Percentiles rank a stretch among this genome's conserved stretches.
Evolutionary conservation across 23 red algal genomes (phyloP).

Genomic region (Gracilaria domingensis): DNA sequence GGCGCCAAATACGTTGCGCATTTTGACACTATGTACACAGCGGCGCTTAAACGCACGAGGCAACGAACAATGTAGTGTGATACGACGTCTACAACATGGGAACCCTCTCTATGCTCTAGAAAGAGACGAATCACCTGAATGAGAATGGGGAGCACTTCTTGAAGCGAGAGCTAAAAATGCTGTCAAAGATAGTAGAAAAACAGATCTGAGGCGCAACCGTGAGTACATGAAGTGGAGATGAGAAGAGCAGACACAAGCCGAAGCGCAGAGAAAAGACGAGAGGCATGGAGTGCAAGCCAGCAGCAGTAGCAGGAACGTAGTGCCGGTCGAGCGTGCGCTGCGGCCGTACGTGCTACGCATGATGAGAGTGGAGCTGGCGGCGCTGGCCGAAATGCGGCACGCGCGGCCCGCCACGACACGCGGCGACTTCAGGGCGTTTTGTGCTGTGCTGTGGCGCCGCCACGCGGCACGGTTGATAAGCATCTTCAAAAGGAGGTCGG

Average conservation of each 20-base stretch:
- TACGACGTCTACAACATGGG: no score
- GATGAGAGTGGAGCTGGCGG: not conserved
- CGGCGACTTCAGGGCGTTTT: not conserved
- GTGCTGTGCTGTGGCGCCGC: not conserved
- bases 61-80: no score
- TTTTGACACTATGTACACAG: no score
- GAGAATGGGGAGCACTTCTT: not conserved
- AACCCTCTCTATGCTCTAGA: no score
- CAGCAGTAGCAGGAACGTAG: not conserved
- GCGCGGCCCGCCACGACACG: not conserved
- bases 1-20: no score
- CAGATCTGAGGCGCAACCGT: not conserved
- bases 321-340: not conserved
- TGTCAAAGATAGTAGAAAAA: not conserved
- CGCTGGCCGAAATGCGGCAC: not conserved
- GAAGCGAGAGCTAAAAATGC: not conserved
- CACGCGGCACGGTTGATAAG: not conserved
- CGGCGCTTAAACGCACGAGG: no score
- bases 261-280: not conserved
- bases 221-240: not conserved
- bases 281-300: not conserved
- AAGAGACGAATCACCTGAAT: not conserved
- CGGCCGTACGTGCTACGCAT: not conserved
- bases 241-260: not conserved
- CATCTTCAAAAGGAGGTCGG: not conserved